Conservation (phyloP, 225 moss, liverwort and hornwort genomes). For the Polytrichum formosum region DNA sequence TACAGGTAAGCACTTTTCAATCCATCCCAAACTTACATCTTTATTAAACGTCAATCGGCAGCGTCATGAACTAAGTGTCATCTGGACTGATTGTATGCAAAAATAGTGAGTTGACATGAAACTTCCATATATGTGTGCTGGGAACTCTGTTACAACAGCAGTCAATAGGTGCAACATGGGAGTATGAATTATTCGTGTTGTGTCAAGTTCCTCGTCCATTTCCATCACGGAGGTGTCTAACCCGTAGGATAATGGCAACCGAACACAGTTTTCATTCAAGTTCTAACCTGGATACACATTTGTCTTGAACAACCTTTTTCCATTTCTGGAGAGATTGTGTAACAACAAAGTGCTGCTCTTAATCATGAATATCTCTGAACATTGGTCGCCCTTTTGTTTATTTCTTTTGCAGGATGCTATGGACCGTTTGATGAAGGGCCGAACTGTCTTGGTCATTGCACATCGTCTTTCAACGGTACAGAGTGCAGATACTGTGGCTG, state of each 20-base stretch:
- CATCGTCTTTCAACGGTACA: conserved; percentile 96
- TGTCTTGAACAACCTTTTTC: too few relatives aligned
- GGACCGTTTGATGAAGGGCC: conserved; percentile 94
- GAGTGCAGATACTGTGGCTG: conserved; percentile 87
- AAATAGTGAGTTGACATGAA: not conserved
- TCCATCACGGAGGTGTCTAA: too few relatives aligned
- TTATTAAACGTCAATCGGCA: not conserved
- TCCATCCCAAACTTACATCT: not conserved
- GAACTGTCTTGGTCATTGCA: conserved; percentile 93
- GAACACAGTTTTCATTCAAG: too few relatives aligned
- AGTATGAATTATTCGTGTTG: too few relatives aligned
- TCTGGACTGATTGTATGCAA: not conserved
- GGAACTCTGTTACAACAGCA: not conserved
- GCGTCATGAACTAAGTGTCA: not conserved
- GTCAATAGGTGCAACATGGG: too few relatives aligned
- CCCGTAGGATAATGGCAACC: too few relatives aligned
- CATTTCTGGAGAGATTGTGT: too few relatives aligned
- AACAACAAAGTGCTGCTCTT: too few relatives aligned
- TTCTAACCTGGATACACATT: too few relatives aligned
- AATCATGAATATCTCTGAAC: too few relatives aligned
- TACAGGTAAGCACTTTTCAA: conserved; percentile 50
- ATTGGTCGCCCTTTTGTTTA: not conserved
- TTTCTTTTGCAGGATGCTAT: conserved; percentile 75
- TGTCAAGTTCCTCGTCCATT: too few relatives aligned
- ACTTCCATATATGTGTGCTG: not conserved